phyloP scores from a whole-genome alignment of 164 flowering plant species.

The Paratinospora sagittata region DNA sequence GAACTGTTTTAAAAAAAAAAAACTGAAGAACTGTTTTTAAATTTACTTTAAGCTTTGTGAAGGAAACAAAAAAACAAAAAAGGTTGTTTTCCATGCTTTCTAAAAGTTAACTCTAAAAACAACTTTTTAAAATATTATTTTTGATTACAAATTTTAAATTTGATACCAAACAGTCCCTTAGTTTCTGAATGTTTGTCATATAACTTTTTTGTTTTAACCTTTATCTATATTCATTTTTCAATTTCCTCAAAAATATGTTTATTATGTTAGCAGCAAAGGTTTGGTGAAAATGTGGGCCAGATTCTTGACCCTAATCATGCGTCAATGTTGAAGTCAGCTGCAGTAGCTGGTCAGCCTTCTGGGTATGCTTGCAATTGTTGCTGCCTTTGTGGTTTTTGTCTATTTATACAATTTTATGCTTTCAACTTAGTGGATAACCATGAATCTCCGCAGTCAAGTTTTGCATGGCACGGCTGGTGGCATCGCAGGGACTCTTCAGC shows the following conservation, averaged over 20 bases:
- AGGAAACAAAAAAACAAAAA: too few relatives aligned
- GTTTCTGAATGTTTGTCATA: too few relatives aligned
- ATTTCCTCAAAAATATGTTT: not conserved
- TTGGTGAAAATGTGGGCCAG: slow-evolving; percentile 70
- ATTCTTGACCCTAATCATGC: slow-evolving; percentile 82
- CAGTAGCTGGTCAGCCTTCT: slow-evolving; percentile 74
- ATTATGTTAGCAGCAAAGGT: slow-evolving; percentile 57
- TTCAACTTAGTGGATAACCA: slow-evolving; percentile 1
- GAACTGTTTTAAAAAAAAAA: too few relatives aligned
- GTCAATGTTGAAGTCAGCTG: slow-evolving; percentile 72
- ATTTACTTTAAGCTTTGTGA: too few relatives aligned
- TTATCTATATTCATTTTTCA: slow-evolving; percentile 9
- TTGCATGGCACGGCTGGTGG: slow-evolving; percentile 84
- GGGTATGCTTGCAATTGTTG: slow-evolving; percentile 45
- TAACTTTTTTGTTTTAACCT: not conserved
- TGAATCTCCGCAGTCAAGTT: slow-evolving; percentile 59
- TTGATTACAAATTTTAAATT: too few relatives aligned
- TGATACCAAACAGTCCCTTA: too few relatives aligned
- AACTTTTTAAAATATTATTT: too few relatives aligned
- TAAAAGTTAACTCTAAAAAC: too few relatives aligned
- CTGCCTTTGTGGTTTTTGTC: not conserved
- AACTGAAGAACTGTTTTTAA: too few relatives aligned
- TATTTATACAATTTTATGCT: not conserved
- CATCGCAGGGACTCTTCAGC: slow-evolving; percentile 63
- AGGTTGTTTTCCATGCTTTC: too few relatives aligned